A percentile compares a stretch with the other conserved stretches of the same genome.
These are phyloP conservation scores for Chlamydomonas reinhardtii DNA, from an alignment of 163 green algal species.

Conservation along the genomic window DNA sequence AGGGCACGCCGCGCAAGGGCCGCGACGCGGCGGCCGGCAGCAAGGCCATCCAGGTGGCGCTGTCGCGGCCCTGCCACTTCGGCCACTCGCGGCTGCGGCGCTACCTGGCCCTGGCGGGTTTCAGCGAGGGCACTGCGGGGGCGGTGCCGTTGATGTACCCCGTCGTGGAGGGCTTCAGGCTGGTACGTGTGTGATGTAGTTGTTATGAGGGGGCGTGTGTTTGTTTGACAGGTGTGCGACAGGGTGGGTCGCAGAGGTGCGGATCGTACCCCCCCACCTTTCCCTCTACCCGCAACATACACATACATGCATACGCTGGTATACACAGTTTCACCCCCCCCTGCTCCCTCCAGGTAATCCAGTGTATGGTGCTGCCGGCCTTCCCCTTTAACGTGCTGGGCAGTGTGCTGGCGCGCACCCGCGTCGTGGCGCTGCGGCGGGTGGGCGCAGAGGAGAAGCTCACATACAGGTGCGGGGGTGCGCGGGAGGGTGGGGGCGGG, in stretches of 20 bases:
- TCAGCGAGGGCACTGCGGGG: conserved; percentile 16
- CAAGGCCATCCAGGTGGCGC: background rate
- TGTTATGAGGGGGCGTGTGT: background rate
- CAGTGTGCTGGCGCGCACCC: conserved; percentile 50
- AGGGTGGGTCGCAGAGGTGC: no score
- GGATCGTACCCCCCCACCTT: no score
- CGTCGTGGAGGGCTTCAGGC: conserved; percentile 52
- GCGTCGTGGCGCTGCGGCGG: background rate
- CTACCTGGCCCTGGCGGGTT: conserved; percentile 26
- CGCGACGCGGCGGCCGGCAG: background rate
- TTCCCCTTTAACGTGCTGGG: conserved; percentile 59
- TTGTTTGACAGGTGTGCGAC: no score
- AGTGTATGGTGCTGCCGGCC: conserved; percentile 51
- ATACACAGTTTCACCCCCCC: no score
- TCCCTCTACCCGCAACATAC: background rate
- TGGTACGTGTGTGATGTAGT: background rate
- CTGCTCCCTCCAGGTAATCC: conserved; percentile 41
- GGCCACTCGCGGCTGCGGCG: conserved; percentile 5
- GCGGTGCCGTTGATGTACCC: conserved; percentile 54
- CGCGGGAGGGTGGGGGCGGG: background rate
- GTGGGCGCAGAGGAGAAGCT: conserved; percentile 41
- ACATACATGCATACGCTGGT: no score
- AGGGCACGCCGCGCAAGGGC: background rate
- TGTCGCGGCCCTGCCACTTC: conserved; percentile 3
- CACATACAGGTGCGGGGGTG: conserved; percentile 49